A percentile compares a stretch with the other conserved stretches of the same genome.
These are phyloP conservation scores for Fraxinus platypoda DNA, from an alignment of 305 asterid genomes.

Conservation along the genomic window DNA sequence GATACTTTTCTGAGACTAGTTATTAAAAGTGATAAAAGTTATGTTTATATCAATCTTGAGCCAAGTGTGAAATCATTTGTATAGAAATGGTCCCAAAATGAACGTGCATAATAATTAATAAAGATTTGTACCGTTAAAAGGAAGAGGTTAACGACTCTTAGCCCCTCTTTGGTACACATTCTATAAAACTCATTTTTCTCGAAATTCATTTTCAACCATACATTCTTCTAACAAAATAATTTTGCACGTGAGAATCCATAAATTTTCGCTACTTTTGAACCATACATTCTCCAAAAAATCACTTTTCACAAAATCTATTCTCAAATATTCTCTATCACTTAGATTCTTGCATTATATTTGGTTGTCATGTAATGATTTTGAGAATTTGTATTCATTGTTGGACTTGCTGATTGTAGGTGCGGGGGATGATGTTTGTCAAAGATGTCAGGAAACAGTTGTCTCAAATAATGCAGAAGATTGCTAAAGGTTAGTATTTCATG, in stretches of 20 bases:
- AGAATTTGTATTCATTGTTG: conserved; percentile 1
- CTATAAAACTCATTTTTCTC: not conserved
- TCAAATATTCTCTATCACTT: not conserved
- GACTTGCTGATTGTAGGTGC: conserved; percentile 60
- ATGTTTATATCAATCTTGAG: not conserved
- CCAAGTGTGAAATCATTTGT: not conserved
- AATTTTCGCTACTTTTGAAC: not conserved
- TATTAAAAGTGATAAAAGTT: not conserved
- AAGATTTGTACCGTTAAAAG: not conserved
- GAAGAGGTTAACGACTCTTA: conserved; percentile 8
- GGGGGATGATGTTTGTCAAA: conserved; percentile 87
- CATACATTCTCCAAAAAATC: not conserved
- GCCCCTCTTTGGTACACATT: not conserved
- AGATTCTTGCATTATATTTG: not conserved
- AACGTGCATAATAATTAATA: not conserved
- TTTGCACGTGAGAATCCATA: not conserved
- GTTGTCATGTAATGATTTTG: not conserved
- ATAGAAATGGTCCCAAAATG: not conserved
- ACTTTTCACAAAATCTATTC: not conserved
- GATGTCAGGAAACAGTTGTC: conserved; percentile 84
- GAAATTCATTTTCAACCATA: not conserved
- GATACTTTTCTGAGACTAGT: not conserved
- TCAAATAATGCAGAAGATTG: conserved; percentile 89
- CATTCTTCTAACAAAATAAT: not conserved
- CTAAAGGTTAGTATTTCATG: conserved; percentile 55